phyloP scores from a whole-genome alignment of 1,284 basidiomycete genomes.

The Schizophyllum amplum region DNA sequence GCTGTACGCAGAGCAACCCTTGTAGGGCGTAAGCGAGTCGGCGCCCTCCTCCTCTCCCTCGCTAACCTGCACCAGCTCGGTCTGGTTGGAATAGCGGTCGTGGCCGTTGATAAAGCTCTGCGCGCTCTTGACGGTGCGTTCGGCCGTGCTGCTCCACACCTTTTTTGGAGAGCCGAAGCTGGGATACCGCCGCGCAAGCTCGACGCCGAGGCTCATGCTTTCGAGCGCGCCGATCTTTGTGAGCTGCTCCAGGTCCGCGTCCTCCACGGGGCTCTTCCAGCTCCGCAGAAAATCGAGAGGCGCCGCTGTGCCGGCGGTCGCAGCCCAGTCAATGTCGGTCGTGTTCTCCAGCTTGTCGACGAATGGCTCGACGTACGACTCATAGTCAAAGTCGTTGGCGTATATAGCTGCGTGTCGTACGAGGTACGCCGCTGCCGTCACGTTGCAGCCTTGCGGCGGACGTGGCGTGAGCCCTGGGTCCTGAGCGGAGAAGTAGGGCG shows the following conservation, averaged over 20 bases:
- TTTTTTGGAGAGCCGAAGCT: not conserved
- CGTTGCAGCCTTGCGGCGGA: not conserved
- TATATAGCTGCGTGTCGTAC: not conserved
- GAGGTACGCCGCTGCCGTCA: not conserved
- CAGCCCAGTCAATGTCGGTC: not conserved
- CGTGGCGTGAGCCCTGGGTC: not conserved
- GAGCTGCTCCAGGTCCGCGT: not conserved
- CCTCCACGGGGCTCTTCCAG: not conserved
- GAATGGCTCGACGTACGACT: not conserved
- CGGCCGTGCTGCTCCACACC: not conserved
- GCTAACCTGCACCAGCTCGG: not conserved
- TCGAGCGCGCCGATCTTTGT: not conserved
- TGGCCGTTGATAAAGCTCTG: not conserved
- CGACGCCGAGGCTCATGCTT: not conserved
- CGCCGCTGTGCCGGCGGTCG: not conserved
- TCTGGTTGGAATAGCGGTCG: not conserved
- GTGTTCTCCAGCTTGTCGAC: not conserved
- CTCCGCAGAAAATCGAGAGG: not conserved
- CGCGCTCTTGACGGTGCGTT: not conserved
- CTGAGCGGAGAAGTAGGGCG: not conserved
- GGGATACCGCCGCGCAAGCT: not conserved
- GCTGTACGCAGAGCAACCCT: not conserved
- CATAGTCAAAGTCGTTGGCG: not conserved
- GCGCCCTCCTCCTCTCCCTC: not conserved
- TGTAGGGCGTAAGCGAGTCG: not conserved